A percentile compares a stretch with the other conserved stretches of the same genome.
Conservation (phyloP, 1,284 basidiomycete genomes). For the Malassezia cuniculi region DNA sequence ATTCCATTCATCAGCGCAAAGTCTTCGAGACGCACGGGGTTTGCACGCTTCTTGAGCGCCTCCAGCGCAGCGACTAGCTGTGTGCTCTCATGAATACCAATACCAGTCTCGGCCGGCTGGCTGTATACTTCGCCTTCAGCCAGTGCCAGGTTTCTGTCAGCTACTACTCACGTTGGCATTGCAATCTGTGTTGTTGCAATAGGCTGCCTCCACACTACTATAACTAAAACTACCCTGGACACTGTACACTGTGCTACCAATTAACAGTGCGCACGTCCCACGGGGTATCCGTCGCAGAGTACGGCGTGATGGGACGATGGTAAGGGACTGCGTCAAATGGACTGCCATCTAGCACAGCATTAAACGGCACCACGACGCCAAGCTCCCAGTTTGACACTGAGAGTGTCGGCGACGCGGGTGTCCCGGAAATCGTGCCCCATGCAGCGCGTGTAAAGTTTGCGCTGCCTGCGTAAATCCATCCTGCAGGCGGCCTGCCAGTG, state of each 20-base stretch:
- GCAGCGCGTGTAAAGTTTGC: constrained; percentile 41
- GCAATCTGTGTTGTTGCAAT: background rate
- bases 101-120: constrained; percentile 69
- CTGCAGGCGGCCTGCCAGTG: too few relatives aligned
- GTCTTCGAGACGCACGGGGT: constrained; percentile 72
- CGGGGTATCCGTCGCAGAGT: constrained; percentile 17
- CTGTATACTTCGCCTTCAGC: constrained; percentile 53
- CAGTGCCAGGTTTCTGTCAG: constrained; percentile 8
- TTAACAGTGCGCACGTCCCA: constrained; percentile 14
- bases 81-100: constrained; percentile 67
- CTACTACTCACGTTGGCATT: constrained; percentile 13
- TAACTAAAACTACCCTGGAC: background rate
- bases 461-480: constrained; percentile 36
- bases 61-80: constrained; percentile 72
- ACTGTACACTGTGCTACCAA: too few relatives aligned
- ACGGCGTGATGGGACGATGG: constrained; percentile 20
- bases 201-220: background rate
- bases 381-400: constrained; percentile 36
- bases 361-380: constrained; percentile 28
- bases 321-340: constrained; percentile 22
- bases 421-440: constrained; percentile 34
- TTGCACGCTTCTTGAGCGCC: constrained; percentile 57
- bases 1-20: constrained; percentile 65
- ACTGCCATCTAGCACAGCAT: constrained; percentile 16
- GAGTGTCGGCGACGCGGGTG: constrained; percentile 12